A percentile compares a stretch with the other conserved stretches of the same genome.
phyloP scores from a whole-genome alignment of 2,329 filamentous ascomycete genomes.

The Paramyrothecium sp. region DNA sequence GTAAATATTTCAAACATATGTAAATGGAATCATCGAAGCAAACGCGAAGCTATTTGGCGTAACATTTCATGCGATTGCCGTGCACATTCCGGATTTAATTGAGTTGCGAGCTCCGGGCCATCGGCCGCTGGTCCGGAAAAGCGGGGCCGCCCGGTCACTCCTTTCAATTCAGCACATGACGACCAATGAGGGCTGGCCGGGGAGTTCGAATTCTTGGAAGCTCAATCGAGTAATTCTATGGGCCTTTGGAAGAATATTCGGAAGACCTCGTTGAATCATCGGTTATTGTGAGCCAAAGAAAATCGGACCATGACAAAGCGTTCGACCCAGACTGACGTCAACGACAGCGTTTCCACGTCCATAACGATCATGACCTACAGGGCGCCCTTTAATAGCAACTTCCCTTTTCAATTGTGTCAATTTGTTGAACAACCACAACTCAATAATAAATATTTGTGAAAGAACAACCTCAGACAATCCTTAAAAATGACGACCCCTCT shows the following conservation, averaged over 20 bases:
- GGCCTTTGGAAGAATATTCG: neutral
- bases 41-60: neutral
- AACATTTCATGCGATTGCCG: too few relatives aligned
- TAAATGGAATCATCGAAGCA: neutral
- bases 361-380: neutral
- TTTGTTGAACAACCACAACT: neutral
- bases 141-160: neutral
- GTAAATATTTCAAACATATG: neutral
- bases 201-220: neutral
- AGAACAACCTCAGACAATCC: neutral
- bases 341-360: neutral
- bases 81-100: too few relatives aligned
- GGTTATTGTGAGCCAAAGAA: neutral
- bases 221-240: neutral
- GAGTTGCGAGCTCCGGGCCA: too few relatives aligned
- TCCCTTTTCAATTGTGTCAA: neutral
- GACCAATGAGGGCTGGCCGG: neutral
- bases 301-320: neutral
- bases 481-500: constrained; percentile 13
- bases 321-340: neutral
- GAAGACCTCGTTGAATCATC: neutral
- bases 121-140: neutral
- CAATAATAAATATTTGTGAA: neutral
- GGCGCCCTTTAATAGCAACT: neutral
- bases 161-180: neutral